phyloP scores from a whole-genome alignment of 352 stramenopile species.

The Plasmopara muralis region DNA sequence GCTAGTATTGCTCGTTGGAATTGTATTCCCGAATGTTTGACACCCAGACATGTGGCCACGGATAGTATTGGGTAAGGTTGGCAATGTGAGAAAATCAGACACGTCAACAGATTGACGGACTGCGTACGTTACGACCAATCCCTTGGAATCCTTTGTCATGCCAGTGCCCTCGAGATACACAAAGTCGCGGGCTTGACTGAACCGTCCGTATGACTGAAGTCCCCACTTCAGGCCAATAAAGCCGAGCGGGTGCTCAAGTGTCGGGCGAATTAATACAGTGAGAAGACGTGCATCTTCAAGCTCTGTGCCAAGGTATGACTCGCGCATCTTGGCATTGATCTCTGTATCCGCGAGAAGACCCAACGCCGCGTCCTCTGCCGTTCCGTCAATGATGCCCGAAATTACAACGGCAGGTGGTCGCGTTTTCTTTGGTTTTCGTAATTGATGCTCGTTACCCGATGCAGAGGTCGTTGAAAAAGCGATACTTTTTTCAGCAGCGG shows the following conservation, averaged over 20 bases:
- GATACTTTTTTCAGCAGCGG: slow-evolving; percentile 22
- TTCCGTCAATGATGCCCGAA: slow-evolving; percentile 27
- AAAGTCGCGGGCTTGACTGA: slow-evolving; percentile 34
- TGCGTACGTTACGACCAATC: slow-evolving; percentile 25
- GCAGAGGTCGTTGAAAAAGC: slow-evolving; percentile 20
- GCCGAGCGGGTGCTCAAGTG: slow-evolving; percentile 25
- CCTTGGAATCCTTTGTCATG: slow-evolving; percentile 21
- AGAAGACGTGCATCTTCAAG: slow-evolving; percentile 32
- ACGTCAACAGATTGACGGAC: slow-evolving; percentile 31
- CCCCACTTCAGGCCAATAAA: slow-evolving; percentile 45
- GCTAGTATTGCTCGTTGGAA: slow-evolving; percentile 3
- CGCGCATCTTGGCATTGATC: slow-evolving; percentile 30
- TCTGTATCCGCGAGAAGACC: slow-evolving; percentile 36
- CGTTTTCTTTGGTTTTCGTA: slow-evolving; percentile 18
- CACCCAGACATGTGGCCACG: slow-evolving; percentile 32
- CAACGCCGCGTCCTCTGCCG: slow-evolving; percentile 34
- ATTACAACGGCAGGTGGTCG: slow-evolving; percentile 26
- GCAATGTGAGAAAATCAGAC: slow-evolving; percentile 19
- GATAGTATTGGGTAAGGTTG: slow-evolving; percentile 29
- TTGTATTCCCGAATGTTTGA: slow-evolving; percentile 25
- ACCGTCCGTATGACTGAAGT: slow-evolving; percentile 27
- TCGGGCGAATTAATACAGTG: slow-evolving; percentile 24
- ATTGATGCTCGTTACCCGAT: slow-evolving; percentile 14
- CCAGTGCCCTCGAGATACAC: slow-evolving; percentile 39
- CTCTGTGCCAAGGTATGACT: slow-evolving; percentile 34